Evolutionary conservation across 2,329 filamentous ascomycete genomes (phyloP).

Genomic region (Clarireedia hainanense): DNA sequence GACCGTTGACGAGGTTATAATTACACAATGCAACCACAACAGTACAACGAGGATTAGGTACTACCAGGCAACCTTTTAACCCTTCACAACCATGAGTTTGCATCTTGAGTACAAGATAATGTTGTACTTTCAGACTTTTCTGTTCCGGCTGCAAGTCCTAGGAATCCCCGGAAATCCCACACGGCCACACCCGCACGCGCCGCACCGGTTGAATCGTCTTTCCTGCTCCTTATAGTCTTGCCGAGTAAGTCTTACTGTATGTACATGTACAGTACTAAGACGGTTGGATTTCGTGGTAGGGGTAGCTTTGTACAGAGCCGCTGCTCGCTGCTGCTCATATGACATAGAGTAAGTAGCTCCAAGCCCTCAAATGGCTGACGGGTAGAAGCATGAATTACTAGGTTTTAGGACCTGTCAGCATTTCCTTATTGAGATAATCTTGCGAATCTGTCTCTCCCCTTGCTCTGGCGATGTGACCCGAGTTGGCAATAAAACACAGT

Average conservation of each 20-base stretch:
- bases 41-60: conserved; percentile 8
- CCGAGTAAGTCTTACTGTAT: background rate
- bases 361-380: background rate
- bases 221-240: background rate
- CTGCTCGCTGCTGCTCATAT: no score
- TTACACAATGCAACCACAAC: conserved; percentile 3
- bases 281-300: background rate
- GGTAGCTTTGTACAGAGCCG: background rate
- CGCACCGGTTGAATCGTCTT: background rate
- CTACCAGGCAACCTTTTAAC: background rate
- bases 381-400: conserved; percentile 5
- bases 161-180: conserved; percentile 9
- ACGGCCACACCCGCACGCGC: conserved; percentile 7
- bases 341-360: background rate
- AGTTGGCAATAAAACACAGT: no score
- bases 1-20: conserved; percentile 7
- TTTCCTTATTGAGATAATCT: conserved; percentile 4
- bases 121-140: conserved; percentile 6
- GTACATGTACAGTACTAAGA: background rate
- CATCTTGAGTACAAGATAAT: conserved; percentile 4
- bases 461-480: background rate
- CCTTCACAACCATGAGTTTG: background rate
- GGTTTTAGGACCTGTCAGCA: background rate
- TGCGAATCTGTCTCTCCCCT: conserved; percentile 2
- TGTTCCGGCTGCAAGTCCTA: conserved; percentile 8